These are phyloP conservation scores for Bruguiera gymnorhiza DNA, from an alignment of 345 rosid species.

Conservation along the genomic window DNA sequence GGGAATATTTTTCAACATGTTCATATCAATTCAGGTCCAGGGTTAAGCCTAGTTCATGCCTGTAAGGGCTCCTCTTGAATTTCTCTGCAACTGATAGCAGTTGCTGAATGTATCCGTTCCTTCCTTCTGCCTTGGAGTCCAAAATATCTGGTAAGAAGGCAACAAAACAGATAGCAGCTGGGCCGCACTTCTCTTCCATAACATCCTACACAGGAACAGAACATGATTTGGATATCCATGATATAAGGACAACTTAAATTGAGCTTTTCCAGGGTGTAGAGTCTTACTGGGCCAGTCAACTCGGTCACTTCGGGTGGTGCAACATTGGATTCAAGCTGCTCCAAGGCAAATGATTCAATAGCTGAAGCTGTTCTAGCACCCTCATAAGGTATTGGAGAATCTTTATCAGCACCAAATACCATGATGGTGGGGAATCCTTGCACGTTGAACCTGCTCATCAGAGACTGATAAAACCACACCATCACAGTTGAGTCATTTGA, in stretches of 20 bases:
- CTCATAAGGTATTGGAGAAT: constrained; percentile 68
- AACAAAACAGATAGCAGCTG: constrained; percentile 93
- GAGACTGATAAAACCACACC: constrained; percentile 53
- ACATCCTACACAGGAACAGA: constrained; percentile 46
- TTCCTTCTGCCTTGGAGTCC: constrained; percentile 96
- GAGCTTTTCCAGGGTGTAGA: constrained; percentile 12
- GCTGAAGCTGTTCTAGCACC: constrained; percentile 91
- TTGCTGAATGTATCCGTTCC: constrained; percentile 74
- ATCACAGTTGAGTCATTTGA: constrained; percentile 16
- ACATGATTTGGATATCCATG: neutral
- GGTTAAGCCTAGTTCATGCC: constrained; percentile 36
- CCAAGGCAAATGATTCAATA: constrained; percentile 83
- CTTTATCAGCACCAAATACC: constrained; percentile 90
- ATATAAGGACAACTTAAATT: neutral
- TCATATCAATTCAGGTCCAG: neutral
- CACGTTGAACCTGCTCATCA: constrained; percentile 87
- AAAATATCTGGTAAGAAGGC: constrained; percentile 92
- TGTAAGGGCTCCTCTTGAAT: constrained; percentile 80
- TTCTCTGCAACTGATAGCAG: constrained; percentile 78
- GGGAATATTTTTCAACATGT: neutral
- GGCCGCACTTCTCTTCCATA: constrained; percentile 84
- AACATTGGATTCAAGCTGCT: constrained; percentile 76
- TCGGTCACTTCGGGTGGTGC: constrained; percentile 89
- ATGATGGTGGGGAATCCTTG: constrained; percentile 96
- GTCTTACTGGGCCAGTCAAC: constrained; percentile 67